Evolutionary conservation across 2,329 filamentous ascomycete species (phyloP), one percentile per base, ranked within the genome.

Genomic region (Sarocladiaceae sp.): DNA sequence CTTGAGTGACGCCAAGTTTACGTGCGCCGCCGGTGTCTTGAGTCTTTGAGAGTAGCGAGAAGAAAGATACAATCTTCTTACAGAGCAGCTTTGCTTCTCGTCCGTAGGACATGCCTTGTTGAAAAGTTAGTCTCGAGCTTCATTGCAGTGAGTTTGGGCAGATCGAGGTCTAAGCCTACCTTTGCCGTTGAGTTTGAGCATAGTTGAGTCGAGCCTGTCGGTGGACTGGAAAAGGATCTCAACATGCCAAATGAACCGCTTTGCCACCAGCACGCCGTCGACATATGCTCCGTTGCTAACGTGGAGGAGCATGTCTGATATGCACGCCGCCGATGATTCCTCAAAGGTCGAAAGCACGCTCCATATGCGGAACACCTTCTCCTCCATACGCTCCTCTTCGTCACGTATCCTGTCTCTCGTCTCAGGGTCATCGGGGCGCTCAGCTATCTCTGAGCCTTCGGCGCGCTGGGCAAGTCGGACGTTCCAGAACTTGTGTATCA

Each of bases 401-500:
- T 87, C 81, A 28, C 90, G 86, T 47, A 99, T 90, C 15, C 78
- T 75, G 50, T 90, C 85, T 50, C 91, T 86, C 56, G 86, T 82
- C 56, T 86, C 82, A 44, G 71, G 66, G 51, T 82, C 78, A 51
- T 76, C 73, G 11, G 68, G 65, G 50, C 77, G 62, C 25, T 58
- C 26, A n/a, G 70, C 65, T 18, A 68, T 58, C 26, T 77, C 71
- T 31, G 75, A 64, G 11, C 70, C 65, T 53, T 84, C 77, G 36
- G 79, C 77, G 11, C 80, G 76, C 23, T 84, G 79, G 11, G 84
- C 83, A 33, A 99, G 76, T 50, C 94, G 86, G 54, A 99, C 94
- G 66, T 97, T 99, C 94, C 94, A 99, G 71, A 97, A 99, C 65
- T 99, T 99, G 74, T 99, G 94, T 57, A 99, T 99, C 94, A 99